Evolutionary conservation across 2,329 filamentous ascomycete species (phyloP).

Genomic region (Xylaria sp.): DNA sequence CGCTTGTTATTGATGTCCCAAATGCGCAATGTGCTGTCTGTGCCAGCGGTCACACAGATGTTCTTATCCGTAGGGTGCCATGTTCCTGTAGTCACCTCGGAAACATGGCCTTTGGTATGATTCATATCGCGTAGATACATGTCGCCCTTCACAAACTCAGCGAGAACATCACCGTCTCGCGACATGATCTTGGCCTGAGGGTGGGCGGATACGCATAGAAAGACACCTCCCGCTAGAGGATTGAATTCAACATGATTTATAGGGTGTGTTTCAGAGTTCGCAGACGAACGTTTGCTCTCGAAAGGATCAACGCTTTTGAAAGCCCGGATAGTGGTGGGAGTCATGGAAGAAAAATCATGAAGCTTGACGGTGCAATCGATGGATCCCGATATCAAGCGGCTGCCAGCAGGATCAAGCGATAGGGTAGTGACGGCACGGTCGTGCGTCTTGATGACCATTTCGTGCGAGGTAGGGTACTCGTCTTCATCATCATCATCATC

Average conservation of each 20-base stretch:
- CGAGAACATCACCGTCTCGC: constrained; percentile 85
- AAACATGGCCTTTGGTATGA: constrained; percentile 96
- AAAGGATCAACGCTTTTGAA: constrained; percentile 94
- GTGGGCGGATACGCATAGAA: constrained; percentile 89
- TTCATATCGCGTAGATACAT: constrained; percentile 99
- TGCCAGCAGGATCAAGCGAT: constrained; percentile 85
- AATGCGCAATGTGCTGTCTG: constrained; percentile 93
- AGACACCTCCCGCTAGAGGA: constrained; percentile 78
- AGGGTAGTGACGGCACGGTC: constrained; percentile 86
- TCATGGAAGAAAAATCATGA: constrained; percentile 96
- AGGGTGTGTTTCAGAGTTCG: constrained; percentile 83
- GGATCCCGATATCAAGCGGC: constrained; percentile 87
- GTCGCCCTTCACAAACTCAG: constrained; percentile 95
- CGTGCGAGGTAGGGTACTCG: constrained; percentile 91
- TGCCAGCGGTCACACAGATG: constrained; percentile 88
- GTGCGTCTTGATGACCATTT: constrained; percentile 92
- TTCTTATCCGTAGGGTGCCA: constrained; percentile 93
- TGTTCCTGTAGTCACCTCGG: constrained; percentile 86
- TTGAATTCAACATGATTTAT: constrained; percentile 91
- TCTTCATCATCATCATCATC: constrained; percentile 73
- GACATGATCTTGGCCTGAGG: constrained; percentile 90
- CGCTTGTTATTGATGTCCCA: constrained; percentile 96
- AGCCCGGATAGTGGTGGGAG: constrained; percentile 89
- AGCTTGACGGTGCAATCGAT: constrained; percentile 92
- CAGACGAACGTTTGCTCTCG: constrained; percentile 73